phyloP scores from a whole-genome alignment of 2,329 filamentous ascomycete genomes.

The Fusarium keratoplasticum region DNA sequence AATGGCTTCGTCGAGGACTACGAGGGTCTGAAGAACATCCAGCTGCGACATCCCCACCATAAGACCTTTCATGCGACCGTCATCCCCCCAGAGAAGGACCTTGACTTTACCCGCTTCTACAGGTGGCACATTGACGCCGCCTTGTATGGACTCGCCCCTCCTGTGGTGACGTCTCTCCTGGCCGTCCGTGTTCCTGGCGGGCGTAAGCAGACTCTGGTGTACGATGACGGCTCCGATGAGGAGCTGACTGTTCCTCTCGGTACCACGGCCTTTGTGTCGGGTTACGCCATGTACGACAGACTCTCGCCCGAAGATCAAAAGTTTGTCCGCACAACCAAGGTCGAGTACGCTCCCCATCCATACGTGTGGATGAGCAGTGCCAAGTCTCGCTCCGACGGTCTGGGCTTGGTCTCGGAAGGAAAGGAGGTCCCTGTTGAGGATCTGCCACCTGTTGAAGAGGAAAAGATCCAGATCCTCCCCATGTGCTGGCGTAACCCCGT shows the following conservation, averaged over 20 bases:
- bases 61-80: conserved; percentile 77
- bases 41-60: conserved; percentile 80
- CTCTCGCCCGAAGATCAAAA: conserved; percentile 74
- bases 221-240: conserved; percentile 78
- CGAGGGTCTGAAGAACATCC: conserved; percentile 76
- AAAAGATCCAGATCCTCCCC: conserved; percentile 77
- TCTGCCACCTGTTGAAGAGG: conserved; percentile 73
- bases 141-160: conserved; percentile 79
- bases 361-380: conserved; percentile 85
- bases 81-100: conserved; percentile 66
- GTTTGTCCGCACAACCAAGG: conserved; percentile 73
- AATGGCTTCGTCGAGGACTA: conserved; percentile 78
- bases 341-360: conserved; percentile 83
- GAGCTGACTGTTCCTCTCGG: conserved; percentile 76
- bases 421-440: conserved; percentile 69
- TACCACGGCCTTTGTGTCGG: conserved; percentile 80
- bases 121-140: conserved; percentile 86
- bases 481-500: conserved; percentile 84
- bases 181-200: conserved; percentile 79
- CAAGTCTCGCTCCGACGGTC: conserved; percentile 73
- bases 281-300: conserved; percentile 76
- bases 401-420: conserved; percentile 76
- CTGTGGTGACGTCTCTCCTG: conserved; percentile 77
- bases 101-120: conserved; percentile 70
- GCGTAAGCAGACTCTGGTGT: conserved; percentile 74